Evolutionary conservation across 352 stramenopile genomes (phyloP), one percentile per base, ranked within the genome.

Genomic region (Globisporangium cystogenes): DNA sequence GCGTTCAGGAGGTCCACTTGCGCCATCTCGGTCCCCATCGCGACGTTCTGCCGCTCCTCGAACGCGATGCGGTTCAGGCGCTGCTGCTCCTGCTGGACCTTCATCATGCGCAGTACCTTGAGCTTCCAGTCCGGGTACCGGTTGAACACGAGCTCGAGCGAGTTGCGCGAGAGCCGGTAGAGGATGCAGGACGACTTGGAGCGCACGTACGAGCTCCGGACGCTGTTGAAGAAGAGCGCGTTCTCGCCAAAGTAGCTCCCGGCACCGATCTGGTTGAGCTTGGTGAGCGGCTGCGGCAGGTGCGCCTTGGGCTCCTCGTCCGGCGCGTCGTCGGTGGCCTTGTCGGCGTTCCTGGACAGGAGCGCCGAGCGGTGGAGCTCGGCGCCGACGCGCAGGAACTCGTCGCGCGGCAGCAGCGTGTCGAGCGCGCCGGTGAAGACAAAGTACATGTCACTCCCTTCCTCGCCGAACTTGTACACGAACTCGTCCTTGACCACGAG

Each of bases 401-500:
- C 68, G 10, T 86, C 67, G 0, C 52, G 66, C 7, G 72, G 70
- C 3, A 86, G 41, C 23, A 87, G 37, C 0, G 66, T 74, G 21
- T 78, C 67, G 23, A 91, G 46, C 5, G 78, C 27, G 10, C 80
- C 77, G 16, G 76, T 75, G 52, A 86, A 91, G 0, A 91, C 76
- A 27, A 91, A 89, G 48, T 72, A 89, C 77, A 91, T 91, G 43
- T 89, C 77, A 21, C 63, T 76, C 7, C 77, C 77, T 59, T 81
- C 55, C 51, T 91, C 75, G 6, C 70, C 70, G 21, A 74, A 81
- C 31, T 67, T 75, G 64, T 72, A 88, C 4, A 90, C 72, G 41
- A 76, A 86, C 43, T 90, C 72, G 18, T 81, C 71, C 27, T 73
- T 72, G 11, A 86, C 65, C 5, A 87, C 55, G 35, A 88, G 59